Conservation (phyloP, 208 protist species). For the Acanthamoeba castellanii region DNA sequence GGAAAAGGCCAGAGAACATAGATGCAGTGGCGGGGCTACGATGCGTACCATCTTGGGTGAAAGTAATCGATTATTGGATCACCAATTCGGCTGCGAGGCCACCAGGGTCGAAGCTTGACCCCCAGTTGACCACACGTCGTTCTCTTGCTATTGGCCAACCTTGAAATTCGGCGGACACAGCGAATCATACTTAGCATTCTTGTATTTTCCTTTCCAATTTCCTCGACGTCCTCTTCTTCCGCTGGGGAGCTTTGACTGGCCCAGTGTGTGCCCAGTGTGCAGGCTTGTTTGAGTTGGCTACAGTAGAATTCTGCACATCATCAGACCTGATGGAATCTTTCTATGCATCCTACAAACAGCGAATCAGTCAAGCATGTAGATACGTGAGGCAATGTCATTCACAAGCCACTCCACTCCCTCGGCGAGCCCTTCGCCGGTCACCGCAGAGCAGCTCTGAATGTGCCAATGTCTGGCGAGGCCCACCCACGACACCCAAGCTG, state of each 20-base stretch:
- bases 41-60: background rate
- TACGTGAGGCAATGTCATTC: constrained; percentile 95
- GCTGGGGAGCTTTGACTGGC: no score
- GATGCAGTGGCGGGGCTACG: background rate
- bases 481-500: background rate
- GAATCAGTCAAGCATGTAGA: constrained; percentile 80
- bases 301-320: no score
- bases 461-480: constrained; percentile 92
- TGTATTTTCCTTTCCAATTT: background rate
- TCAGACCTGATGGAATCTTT: no score
- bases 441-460: constrained; percentile 96
- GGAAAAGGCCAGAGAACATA: background rate
- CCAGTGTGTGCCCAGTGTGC: no score
- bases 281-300: background rate
- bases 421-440: constrained; percentile 95
- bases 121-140: constrained; percentile 14
- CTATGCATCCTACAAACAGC: no score
- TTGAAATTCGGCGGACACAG: background rate
- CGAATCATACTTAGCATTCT: background rate
- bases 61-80: background rate
- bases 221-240: no score
- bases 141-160: background rate
- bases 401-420: constrained; percentile 99
- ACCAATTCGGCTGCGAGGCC: background rate
- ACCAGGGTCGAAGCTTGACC: background rate